Percentiles rank a stretch among this genome's conserved stretches.
phyloP scores from a whole-genome alignment of 1,284 basidiomycete species.

The Tremellales sp. region DNA sequence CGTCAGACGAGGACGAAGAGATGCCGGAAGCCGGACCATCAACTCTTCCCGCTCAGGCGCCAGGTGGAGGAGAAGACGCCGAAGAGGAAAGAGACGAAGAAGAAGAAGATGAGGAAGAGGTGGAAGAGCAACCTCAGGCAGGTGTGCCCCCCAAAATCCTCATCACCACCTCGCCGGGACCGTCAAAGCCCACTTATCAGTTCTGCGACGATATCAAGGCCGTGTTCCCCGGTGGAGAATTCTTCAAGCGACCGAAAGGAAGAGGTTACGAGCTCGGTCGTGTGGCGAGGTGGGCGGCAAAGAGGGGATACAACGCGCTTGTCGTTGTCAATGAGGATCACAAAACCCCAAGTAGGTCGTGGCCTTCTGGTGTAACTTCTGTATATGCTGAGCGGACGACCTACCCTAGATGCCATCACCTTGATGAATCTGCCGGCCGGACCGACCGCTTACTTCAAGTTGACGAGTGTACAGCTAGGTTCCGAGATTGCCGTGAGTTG shows the following conservation, averaged over 20 bases:
- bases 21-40: constrained; percentile 22
- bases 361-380: not conserved
- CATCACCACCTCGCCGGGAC: constrained; percentile 84
- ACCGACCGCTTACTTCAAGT: constrained; percentile 93
- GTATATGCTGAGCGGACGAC: too few relatives aligned
- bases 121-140: constrained; percentile 12
- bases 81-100: constrained; percentile 48
- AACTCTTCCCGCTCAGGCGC: constrained; percentile 14
- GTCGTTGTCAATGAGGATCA: constrained; percentile 91
- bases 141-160: constrained; percentile 68
- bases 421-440: constrained; percentile 85
- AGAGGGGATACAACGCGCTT: constrained; percentile 75
- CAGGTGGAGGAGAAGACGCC: constrained; percentile 43
- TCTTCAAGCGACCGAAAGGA: constrained; percentile 83
- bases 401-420: constrained; percentile 91
- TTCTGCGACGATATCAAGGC: constrained; percentile 89
- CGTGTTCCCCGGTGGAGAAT: constrained; percentile 92
- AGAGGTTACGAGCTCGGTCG: constrained; percentile 90
- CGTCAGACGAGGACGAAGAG: constrained; percentile 40
- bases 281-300: constrained; percentile 90
- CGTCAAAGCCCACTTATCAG: constrained; percentile 74
- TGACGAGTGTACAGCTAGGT: constrained; percentile 81
- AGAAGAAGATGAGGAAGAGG: constrained; percentile 18
- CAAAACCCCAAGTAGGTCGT: constrained; percentile 85
- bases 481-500: constrained; percentile 75